Evolutionary conservation across 1,284 basidiomycete genomes (phyloP).

Genomic region (Filobasidium uniguttulatum): DNA sequence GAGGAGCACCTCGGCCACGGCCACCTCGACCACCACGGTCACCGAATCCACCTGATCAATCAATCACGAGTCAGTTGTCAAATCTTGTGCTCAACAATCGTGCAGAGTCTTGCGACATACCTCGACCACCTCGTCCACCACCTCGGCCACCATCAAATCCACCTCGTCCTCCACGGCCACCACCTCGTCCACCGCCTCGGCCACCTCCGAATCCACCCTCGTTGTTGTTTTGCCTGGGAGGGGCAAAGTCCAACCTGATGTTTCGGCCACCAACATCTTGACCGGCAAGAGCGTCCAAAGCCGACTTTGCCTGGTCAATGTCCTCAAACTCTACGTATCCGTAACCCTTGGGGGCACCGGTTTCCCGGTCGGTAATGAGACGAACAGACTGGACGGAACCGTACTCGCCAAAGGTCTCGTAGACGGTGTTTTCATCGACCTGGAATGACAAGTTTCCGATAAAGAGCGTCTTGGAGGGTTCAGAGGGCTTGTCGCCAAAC

Average conservation of each 20-base stretch:
- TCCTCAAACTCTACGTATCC: constrained; percentile 90
- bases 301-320: constrained; percentile 66
- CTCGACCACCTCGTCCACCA: constrained; percentile 23
- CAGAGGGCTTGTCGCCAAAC: constrained; percentile 58
- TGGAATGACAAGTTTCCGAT: constrained; percentile 81
- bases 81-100: not conserved
- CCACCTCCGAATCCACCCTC: constrained; percentile 43
- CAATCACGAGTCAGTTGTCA: constrained; percentile 16
- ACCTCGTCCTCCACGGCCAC: constrained; percentile 32
- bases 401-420: constrained; percentile 82
- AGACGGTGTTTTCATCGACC: constrained; percentile 69
- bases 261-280: constrained; percentile 68
- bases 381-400: constrained; percentile 81
- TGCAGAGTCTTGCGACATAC: not conserved
- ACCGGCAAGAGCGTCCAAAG: constrained; percentile 55
- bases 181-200: constrained; percentile 38
- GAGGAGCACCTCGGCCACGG: constrained; percentile 1
- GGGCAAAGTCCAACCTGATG: constrained; percentile 78
- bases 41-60: constrained; percentile 40
- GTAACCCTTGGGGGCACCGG: constrained; percentile 85
- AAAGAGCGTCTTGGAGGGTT: constrained; percentile 67
- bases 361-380: constrained; percentile 84
- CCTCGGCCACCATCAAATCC: constrained; percentile 38
- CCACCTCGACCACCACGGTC: constrained; percentile 37
- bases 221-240: constrained; percentile 56